These are phyloP conservation scores for Trichoderma lentiforme DNA, from an alignment of 2,329 filamentous ascomycete genomes.

Conservation along the genomic window DNA sequence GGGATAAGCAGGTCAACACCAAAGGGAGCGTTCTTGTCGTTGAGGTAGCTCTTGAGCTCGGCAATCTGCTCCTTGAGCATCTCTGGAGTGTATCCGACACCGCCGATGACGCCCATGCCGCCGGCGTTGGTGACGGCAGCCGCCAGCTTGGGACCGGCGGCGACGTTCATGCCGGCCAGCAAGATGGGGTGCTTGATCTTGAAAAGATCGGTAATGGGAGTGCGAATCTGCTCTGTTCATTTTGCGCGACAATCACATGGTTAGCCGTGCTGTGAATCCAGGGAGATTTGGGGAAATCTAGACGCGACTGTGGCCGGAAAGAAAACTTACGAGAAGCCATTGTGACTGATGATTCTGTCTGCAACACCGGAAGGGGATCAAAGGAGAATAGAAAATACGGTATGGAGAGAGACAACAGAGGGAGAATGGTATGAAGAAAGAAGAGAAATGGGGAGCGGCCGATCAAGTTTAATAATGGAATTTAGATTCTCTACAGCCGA, in stretches of 20 bases:
- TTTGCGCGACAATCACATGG: background rate
- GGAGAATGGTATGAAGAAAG: background rate
- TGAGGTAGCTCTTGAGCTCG: conserved; percentile 84
- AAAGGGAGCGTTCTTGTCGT: conserved; percentile 91
- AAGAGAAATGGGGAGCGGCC: background rate
- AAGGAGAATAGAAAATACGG: background rate
- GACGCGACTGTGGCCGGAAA: background rate
- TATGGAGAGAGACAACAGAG: background rate
- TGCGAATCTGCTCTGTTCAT: conserved; percentile 64
- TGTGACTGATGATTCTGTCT: conserved; percentile 26
- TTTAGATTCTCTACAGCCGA: conserved; percentile 13
- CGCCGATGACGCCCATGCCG: conserved; percentile 93
- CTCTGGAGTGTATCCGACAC: conserved; percentile 91
- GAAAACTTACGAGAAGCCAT: conserved; percentile 71
- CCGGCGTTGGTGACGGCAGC: conserved; percentile 97
- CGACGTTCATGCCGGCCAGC: conserved; percentile 98
- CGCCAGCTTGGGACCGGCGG: conserved; percentile 91
- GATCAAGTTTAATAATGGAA: background rate
- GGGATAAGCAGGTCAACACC: conserved; percentile 91
- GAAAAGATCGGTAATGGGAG: conserved; percentile 89
- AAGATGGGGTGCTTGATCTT: conserved; percentile 96
- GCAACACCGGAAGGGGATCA: conserved; percentile 21
- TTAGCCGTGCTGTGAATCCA: background rate
- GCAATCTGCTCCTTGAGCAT: conserved; percentile 95
- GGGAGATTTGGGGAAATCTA: background rate